Evolutionary conservation across 305 asterid genomes (phyloP), one percentile per base, ranked within the genome.

Genomic region (Fraxinus baroniana): DNA sequence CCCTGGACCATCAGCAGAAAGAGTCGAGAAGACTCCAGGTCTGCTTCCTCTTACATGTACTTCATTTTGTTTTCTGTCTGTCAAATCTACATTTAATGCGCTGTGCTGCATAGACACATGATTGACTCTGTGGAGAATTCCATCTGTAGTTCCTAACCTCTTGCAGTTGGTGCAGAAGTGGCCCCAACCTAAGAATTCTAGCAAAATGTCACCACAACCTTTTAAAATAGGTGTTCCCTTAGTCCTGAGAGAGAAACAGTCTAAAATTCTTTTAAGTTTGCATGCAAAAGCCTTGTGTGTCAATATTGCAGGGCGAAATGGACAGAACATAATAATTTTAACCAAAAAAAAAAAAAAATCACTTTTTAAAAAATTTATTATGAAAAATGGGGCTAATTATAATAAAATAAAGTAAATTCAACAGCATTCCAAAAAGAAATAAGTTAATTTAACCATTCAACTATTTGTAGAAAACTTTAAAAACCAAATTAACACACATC

Each of bases 11-110:
- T 76, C 94, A 24, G 86, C 85, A 41, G 94, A 93, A 80, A 90
- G 90, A 88, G 85, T 81, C 70, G 95, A 90, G 79, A 93, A 85
- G 87, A 85, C 88, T 70, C 92, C 97, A 89, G 98, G 97, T 94
- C 74, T 46, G 85, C 76, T 86, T 80, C 78, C 12, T 64, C 57
- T 78, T 83, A 39, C 74, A 26, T 72, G 18, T 73, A 64, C 79
- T 49, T 72, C n/a, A 72, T 49, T 18, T 60, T 76, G 32, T 3
- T 24, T 60, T n/a, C 8, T 35, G 15, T 75, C 20, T n/a, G 6
- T 77, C 18, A 44, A 41, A 20, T 68, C 33, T 62, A 20, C 12
- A 57, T 60, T 68, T 24, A 5, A 30, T 55, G 41, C 18, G 76
- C 57, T 46, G 60, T 49, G 60, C 60, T 49, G 20, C 60, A 3